Conservation (phyloP, 2,329 filamentous ascomycete species). For the Mycosphaerella sp. region DNA sequence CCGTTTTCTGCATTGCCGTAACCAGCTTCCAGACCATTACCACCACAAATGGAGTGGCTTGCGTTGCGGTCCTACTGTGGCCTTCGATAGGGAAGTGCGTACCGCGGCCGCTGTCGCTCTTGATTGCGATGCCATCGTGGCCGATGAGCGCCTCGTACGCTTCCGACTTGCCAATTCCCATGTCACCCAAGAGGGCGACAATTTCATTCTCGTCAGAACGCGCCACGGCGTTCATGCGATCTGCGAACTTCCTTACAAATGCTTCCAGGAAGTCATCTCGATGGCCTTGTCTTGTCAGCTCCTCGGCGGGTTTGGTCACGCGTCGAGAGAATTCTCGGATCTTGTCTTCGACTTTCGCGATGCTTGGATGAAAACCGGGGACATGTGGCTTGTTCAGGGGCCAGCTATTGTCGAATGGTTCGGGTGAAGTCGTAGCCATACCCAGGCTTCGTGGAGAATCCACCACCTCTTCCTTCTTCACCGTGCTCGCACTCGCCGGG, state of each 20-base stretch:
- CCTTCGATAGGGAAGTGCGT: conserved; percentile 14
- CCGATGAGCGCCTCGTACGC: conserved; percentile 1
- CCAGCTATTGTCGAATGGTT: neutral
- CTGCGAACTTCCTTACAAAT: neutral
- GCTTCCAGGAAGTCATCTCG: neutral
- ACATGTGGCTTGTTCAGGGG: neutral
- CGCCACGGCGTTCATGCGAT: neutral
- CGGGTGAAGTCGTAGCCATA: neutral
- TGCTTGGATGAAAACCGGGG: conserved; percentile 2
- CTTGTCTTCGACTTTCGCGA: neutral
- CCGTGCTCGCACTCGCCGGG: too few relatives aligned
- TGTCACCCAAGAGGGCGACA: conserved; percentile 2
- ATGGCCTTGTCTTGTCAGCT: neutral
- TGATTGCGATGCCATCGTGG: neutral
- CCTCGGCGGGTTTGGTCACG: neutral
- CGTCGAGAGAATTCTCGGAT: neutral
- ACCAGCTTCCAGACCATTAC: neutral
- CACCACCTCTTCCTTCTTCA: neutral
- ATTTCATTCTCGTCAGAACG: neutral
- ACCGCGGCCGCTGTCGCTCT: conserved; percentile 5
- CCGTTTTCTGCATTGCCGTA: neutral
- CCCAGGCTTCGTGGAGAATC: too few relatives aligned
- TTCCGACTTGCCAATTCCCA: conserved; percentile 7
- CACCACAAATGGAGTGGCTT: conserved; percentile 1
- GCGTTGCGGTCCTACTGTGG: neutral